phyloP scores from a whole-genome alignment of 208 protist species.

The Wallacemonas sp. region DNA sequence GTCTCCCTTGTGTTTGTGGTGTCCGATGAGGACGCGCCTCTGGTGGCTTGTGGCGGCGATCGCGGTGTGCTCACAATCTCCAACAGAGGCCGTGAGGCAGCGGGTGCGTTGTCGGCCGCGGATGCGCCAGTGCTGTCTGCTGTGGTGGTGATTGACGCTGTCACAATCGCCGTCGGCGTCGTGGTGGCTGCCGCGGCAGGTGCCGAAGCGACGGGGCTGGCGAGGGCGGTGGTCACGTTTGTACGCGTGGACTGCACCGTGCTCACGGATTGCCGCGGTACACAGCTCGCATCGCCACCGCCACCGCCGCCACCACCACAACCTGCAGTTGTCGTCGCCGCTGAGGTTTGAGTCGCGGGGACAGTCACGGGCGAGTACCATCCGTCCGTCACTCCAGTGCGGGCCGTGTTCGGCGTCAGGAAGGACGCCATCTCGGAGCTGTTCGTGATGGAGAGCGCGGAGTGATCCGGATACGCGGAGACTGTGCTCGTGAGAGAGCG shows the following conservation, averaged over 20 bases:
- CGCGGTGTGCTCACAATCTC: too few relatives aligned
- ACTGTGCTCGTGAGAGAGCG: slow-evolving; percentile 7
- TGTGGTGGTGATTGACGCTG: too few relatives aligned
- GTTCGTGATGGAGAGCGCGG: not conserved
- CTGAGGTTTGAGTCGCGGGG: too few relatives aligned
- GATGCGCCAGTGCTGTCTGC: too few relatives aligned
- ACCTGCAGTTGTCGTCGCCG: not conserved
- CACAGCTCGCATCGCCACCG: not conserved
- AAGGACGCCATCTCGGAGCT: slow-evolving; percentile 1
- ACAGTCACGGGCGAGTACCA: slow-evolving; percentile 8
- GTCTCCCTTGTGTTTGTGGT: too few relatives aligned
- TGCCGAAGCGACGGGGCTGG: not conserved
- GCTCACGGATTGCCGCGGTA: not conserved
- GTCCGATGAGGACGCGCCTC: too few relatives aligned
- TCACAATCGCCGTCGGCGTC: too few relatives aligned
- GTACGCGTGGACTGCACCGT: not conserved
- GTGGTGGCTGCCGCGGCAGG: too few relatives aligned
- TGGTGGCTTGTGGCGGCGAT: too few relatives aligned
- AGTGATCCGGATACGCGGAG: not conserved
- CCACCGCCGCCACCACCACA: not conserved
- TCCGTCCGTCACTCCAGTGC: slow-evolving; percentile 3
- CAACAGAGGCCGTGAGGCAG: too few relatives aligned
- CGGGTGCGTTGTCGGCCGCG: too few relatives aligned
- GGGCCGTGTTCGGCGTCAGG: slow-evolving; percentile 6
- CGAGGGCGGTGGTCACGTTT: not conserved